Percentiles rank a stretch among this genome's conserved stretches.
Evolutionary conservation across 225 moss, liverwort and hornwort species (phyloP).

Genomic region (Marchantia paleacea): DNA sequence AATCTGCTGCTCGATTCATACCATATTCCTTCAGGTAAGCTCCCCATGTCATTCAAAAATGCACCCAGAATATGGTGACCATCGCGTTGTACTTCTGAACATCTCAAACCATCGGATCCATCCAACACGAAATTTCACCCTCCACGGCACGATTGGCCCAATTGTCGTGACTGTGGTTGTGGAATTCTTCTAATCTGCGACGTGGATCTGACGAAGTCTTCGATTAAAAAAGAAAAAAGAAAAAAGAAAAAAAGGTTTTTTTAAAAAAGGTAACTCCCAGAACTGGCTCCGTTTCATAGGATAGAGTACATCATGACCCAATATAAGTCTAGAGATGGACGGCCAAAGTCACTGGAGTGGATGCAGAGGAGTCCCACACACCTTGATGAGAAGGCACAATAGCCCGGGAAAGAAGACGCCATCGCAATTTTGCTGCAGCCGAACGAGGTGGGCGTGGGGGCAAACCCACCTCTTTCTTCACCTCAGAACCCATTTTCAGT

Average conservation of each 20-base stretch:
- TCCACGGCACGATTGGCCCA: neutral
- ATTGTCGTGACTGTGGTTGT: neutral
- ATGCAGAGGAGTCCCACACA: neutral
- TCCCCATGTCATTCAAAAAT: neutral
- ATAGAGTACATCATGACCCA: neutral
- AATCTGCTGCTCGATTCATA: neutral
- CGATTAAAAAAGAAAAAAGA: neutral
- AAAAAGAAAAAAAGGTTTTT: no score
- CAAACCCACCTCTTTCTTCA: slow-evolving; percentile 21
- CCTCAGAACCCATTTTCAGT: slow-evolving; percentile 13
- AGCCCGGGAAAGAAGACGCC: slow-evolving; percentile 35
- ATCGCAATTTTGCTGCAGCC: slow-evolving; percentile 32
- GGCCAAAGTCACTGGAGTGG: neutral
- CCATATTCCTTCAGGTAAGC: neutral
- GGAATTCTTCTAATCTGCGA: neutral
- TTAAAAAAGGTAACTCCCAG: neutral
- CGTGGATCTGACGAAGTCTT: neutral
- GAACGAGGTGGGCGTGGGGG: slow-evolving; percentile 22
- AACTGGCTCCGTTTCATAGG: neutral
- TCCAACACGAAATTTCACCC: neutral
- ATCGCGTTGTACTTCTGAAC: neutral
- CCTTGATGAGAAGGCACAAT: slow-evolving; percentile 22
- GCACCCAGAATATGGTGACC: neutral
- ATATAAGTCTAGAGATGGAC: neutral
- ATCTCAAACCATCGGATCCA: neutral